These are phyloP conservation scores for Candida tammaniensis DNA, from an alignment of 805 yeast species.

Conservation along the genomic window DNA sequence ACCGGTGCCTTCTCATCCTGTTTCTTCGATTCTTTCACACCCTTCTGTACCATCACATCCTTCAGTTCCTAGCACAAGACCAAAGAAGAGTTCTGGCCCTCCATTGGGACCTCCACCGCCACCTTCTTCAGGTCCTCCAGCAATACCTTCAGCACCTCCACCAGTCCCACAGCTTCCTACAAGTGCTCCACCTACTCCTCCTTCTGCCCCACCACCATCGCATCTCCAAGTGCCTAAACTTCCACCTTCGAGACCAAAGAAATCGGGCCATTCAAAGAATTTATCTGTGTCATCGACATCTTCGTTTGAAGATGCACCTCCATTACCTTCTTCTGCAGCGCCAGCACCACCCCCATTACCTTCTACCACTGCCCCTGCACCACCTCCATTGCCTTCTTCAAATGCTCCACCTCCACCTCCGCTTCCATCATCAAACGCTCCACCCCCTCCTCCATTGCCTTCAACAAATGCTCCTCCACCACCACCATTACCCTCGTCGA, in stretches of 20 bases:
- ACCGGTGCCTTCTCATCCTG: neutral
- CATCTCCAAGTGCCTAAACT: conserved; percentile 25
- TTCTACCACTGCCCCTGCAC: conserved; percentile 13
- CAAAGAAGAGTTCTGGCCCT: neutral
- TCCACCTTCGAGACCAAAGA: conserved; percentile 41
- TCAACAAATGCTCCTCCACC: conserved; percentile 17
- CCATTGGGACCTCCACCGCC: neutral
- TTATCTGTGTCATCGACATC: conserved; percentile 17
- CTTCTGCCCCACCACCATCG: conserved; percentile 15
- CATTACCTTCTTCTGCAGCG: conserved; percentile 6
- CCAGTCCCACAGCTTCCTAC: conserved; percentile 17
- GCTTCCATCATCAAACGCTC: conserved; percentile 13
- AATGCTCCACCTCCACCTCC: conserved; percentile 15
- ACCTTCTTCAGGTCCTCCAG: conserved; percentile 5
- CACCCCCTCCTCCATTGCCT: conserved; percentile 11
- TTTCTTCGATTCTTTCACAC: no score
- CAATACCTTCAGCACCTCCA: conserved; percentile 11
- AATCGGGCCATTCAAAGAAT: conserved; percentile 31
- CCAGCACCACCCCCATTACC: conserved; percentile 17
- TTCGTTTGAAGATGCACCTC: conserved; percentile 16
- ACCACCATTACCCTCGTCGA: conserved; percentile 15
- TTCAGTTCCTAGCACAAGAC: neutral
- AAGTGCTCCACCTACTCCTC: conserved; percentile 13
- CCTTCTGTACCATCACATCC: no score
- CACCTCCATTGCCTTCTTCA: conserved; percentile 16